Evolutionary conservation across 2,329 filamentous ascomycete species (phyloP).

Genomic region (Penicillium sp.): DNA sequence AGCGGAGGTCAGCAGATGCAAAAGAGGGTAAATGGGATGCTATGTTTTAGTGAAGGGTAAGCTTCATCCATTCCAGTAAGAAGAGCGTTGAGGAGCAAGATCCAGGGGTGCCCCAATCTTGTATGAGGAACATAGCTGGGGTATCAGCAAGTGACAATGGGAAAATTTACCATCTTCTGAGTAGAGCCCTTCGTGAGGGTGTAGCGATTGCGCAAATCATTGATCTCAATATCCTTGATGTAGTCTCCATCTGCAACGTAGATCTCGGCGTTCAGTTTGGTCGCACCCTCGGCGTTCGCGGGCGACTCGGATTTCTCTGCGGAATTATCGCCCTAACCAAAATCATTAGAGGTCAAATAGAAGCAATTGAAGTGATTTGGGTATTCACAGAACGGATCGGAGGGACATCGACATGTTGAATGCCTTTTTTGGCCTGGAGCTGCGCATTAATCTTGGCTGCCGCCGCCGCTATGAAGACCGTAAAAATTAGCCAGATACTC

Average conservation of each 20-base stretch:
- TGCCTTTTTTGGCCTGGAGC: conserved; percentile 80
- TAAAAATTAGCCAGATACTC: conserved; percentile 8
- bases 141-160: conserved; percentile 67
- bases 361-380: not conserved
- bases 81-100: conserved; percentile 29
- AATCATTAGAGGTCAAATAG: conserved; percentile 13
- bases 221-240: conserved; percentile 98
- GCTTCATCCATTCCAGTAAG: conserved; percentile 62
- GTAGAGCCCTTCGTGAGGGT: conserved; percentile 94
- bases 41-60: conserved; percentile 64
- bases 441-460: conserved; percentile 84
- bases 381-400: conserved; percentile 64
- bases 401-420: conserved; percentile 86
- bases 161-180: conserved; percentile 99
- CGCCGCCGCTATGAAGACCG: conserved; percentile 65
- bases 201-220: conserved; percentile 94
- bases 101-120: conserved; percentile 31
- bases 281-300: conserved; percentile 47
- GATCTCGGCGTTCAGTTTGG: conserved; percentile 76
- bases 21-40: conserved; percentile 63
- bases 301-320: conserved; percentile 56
- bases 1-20: conserved; percentile 90
- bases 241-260: conserved; percentile 96
- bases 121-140: conserved; percentile 47
- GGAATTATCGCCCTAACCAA: conserved; percentile 48